A percentile compares a stretch with the other conserved stretches of the same genome.
phyloP scores from a whole-genome alignment of 768 basidiomycete species.

The Phanerochaete carnosa region DNA sequence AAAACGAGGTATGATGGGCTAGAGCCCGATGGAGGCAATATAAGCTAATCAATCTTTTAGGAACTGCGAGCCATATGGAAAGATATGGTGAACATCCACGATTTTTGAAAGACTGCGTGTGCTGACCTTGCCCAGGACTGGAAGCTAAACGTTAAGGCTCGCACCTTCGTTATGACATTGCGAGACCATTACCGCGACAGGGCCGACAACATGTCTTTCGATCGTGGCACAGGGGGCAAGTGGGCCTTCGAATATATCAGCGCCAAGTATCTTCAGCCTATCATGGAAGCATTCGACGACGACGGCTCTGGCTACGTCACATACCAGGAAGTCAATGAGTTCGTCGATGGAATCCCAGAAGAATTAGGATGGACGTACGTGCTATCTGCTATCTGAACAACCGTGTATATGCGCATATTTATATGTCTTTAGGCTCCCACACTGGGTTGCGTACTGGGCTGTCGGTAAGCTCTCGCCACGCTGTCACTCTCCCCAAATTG shows the following conservation, averaged over 20 bases:
- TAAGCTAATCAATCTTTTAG: conserved; percentile 2
- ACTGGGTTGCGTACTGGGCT: conserved; percentile 33
- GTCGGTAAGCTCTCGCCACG: conserved; percentile 12
- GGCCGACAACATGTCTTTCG: conserved; percentile 5
- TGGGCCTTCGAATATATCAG: conserved; percentile 27
- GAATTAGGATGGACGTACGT: conserved; percentile 31
- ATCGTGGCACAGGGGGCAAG: conserved; percentile 13
- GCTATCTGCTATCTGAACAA: background rate
- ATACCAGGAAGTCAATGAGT: conserved; percentile 30
- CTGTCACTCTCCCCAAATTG: background rate
- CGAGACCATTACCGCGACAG: conserved; percentile 29
- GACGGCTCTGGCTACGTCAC: conserved; percentile 32
- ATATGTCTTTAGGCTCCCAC: conserved; percentile 18
- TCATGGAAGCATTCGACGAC: conserved; percentile 32
- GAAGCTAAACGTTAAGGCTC: conserved; percentile 26
- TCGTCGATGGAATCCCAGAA: conserved; percentile 22
- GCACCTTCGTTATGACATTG: conserved; percentile 27
- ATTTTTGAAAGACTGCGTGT: background rate
- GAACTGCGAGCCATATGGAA: conserved; percentile 20
- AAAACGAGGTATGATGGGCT: conserved; percentile 16
- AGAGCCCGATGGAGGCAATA: background rate
- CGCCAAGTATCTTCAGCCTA: conserved; percentile 19
- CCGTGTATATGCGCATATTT: background rate
- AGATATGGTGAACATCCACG: conserved; percentile 21
- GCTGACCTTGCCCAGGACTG: conserved; percentile 19